phyloP scores from a whole-genome alignment of 2,329 filamentous ascomycete genomes.

The Xylaria sp. region DNA sequence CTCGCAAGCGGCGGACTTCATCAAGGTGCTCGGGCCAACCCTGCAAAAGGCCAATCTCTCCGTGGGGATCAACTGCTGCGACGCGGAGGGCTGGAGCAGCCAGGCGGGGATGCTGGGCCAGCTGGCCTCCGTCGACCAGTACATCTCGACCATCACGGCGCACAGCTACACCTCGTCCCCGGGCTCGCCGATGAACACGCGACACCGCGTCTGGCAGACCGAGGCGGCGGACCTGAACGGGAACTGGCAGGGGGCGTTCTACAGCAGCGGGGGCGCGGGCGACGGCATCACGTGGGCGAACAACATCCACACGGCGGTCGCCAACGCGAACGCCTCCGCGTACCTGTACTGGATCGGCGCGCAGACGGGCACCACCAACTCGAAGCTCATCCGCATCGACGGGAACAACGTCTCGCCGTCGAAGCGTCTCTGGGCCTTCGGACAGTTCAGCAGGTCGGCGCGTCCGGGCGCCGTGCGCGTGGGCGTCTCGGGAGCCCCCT shows the following conservation, averaged over 20 bases:
- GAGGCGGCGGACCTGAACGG: conserved; percentile 56
- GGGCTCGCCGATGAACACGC: conserved; percentile 42
- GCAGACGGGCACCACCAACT: conserved; percentile 38
- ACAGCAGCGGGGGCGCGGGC: conserved; percentile 52
- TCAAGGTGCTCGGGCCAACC: conserved; percentile 55
- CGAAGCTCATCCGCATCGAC: conserved; percentile 36
- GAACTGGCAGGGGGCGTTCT: conserved; percentile 53
- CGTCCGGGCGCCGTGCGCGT: conserved; percentile 36
- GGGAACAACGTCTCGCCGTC: conserved; percentile 27
- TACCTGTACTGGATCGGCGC: conserved; percentile 56
- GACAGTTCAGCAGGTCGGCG: conserved; percentile 37
- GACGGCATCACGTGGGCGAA: conserved; percentile 52
- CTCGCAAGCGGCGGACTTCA: conserved; percentile 52
- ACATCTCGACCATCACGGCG: conserved; percentile 55
- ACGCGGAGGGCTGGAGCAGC: conserved; percentile 37
- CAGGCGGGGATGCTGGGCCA: conserved; percentile 30
- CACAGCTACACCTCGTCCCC: conserved; percentile 50
- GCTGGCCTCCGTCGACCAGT: conserved; percentile 46
- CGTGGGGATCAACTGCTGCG: conserved; percentile 39
- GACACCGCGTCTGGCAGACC: conserved; percentile 58
- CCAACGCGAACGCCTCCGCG: conserved; percentile 57
- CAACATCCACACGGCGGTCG: conserved; percentile 55
- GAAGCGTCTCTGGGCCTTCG: conserved; percentile 38
- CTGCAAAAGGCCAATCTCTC: conserved; percentile 51
- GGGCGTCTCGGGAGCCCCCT: conserved; percentile 32